Evolutionary conservation across 139 green algal species (phyloP).

Genomic region (Coelastrella sp.): DNA sequence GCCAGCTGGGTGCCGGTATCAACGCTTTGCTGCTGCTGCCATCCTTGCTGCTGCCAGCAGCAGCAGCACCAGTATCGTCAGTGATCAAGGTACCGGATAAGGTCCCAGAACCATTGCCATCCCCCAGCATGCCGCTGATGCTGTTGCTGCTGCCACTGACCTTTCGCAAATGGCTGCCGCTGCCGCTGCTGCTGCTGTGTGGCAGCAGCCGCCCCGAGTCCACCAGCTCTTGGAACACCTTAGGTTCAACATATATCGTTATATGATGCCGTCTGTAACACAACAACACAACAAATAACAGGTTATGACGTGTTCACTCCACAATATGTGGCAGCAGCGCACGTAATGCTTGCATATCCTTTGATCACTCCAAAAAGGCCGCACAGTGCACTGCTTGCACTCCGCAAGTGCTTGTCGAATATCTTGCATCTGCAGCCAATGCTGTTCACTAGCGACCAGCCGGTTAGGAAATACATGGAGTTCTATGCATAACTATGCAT

Average conservation of each 20-base stretch:
- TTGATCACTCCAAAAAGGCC: background rate
- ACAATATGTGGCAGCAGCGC: no score
- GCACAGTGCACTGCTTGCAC: no score
- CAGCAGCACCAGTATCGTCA: background rate
- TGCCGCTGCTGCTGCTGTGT: constrained; percentile 31
- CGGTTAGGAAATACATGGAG: no score
- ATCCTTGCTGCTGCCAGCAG: background rate
- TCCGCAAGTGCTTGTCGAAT: no score
- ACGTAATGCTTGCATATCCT: background rate
- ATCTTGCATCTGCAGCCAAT: no score
- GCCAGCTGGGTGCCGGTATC: constrained; percentile 4
- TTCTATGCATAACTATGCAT: no score
- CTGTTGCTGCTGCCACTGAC: constrained; percentile 15
- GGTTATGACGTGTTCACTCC: no score
- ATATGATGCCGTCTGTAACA: constrained; percentile 44
- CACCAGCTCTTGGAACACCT: constrained; percentile 49
- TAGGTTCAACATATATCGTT: constrained; percentile 66
- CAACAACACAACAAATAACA: background rate
- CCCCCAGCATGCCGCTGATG: constrained; percentile 3
- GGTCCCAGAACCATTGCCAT: background rate
- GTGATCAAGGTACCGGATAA: background rate
- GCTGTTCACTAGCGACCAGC: no score
- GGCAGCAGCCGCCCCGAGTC: background rate
- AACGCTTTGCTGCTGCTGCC: background rate
- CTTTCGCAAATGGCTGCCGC: background rate